These are phyloP conservation scores for Gomphus sp. DNA, from an alignment of 1,284 basidiomycete genomes.

Conservation along the genomic window DNA sequence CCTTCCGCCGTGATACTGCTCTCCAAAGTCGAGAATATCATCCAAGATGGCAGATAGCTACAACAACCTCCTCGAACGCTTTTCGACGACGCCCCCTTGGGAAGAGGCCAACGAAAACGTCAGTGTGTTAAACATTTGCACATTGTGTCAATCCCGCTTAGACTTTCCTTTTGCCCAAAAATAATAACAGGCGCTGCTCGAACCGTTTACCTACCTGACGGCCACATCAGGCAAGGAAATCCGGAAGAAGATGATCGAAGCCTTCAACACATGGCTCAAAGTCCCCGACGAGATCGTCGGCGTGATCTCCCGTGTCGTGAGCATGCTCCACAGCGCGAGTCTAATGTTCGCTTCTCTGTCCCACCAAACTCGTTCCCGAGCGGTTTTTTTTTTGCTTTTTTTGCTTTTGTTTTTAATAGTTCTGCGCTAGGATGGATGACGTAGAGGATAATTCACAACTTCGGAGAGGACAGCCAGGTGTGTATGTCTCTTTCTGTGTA, in stretches of 20 bases:
- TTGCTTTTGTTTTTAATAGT: too few relatives aligned
- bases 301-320: slow-evolving; percentile 74
- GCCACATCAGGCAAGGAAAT: slow-evolving; percentile 92
- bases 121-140: too few relatives aligned
- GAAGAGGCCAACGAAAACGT: slow-evolving; percentile 9
- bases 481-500: too few relatives aligned
- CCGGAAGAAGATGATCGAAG: slow-evolving; percentile 80
- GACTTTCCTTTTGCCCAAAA: too few relatives aligned
- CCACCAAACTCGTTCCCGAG: too few relatives aligned
- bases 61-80: slow-evolving; percentile 7
- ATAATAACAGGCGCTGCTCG: too few relatives aligned
- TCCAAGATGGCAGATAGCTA: slow-evolving; percentile 6
- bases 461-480: slow-evolving; percentile 77
- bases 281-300: slow-evolving; percentile 68
- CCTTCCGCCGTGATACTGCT: neutral
- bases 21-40: neutral
- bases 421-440: slow-evolving; percentile 73
- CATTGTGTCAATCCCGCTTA: too few relatives aligned
- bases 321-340: slow-evolving; percentile 92
- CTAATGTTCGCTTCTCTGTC: slow-evolving; percentile 63
- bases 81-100: neutral
- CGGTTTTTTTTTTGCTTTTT: neutral
- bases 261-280: slow-evolving; percentile 90
- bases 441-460: slow-evolving; percentile 95
- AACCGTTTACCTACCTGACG: slow-evolving; percentile 85